These are phyloP conservation scores for Pterulicium gracile DNA, from an alignment of 1,284 basidiomycete species.

Conservation along the genomic window DNA sequence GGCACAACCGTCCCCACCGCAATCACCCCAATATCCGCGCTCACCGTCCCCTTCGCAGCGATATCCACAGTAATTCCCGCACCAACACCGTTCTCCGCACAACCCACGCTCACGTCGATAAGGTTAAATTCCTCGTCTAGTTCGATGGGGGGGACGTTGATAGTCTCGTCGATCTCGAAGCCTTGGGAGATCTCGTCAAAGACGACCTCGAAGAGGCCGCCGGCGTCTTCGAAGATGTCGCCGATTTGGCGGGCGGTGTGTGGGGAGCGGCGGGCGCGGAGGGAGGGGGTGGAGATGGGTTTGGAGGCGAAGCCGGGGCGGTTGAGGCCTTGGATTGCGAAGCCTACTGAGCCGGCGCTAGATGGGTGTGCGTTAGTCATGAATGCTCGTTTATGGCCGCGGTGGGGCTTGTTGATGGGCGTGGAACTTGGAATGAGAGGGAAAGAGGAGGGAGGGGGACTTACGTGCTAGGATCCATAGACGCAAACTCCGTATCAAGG, in stretches of 20 bases:
- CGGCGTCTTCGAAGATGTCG: background rate
- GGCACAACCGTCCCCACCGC: slow-evolving; percentile 32
- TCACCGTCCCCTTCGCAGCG: slow-evolving; percentile 24
- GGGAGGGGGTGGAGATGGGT: background rate
- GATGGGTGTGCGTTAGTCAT: background rate
- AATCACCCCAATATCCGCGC: slow-evolving; percentile 27
- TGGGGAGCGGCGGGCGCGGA: background rate
- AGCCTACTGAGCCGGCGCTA: background rate
- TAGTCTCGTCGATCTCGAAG: slow-evolving; percentile 17
- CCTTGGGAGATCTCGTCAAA: slow-evolving; percentile 9
- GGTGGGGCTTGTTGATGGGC: too few relatives aligned
- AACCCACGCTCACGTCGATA: slow-evolving; percentile 28
- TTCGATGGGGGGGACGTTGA: slow-evolving; percentile 17
- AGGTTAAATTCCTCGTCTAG: slow-evolving; percentile 27
- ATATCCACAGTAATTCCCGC: slow-evolving; percentile 29
- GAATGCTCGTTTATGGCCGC: too few relatives aligned
- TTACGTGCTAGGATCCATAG: slow-evolving; percentile 18
- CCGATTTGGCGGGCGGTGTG: background rate
- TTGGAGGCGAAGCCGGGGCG: background rate
- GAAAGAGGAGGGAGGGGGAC: background rate
- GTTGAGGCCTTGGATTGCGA: background rate
- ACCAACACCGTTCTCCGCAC: slow-evolving; percentile 21
- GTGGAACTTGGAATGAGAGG: too few relatives aligned
- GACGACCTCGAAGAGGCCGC: background rate
- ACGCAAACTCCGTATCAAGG: slow-evolving; percentile 31